A percentile compares a stretch with the other conserved stretches of the same genome.
Evolutionary conservation across 2,329 filamentous ascomycete genomes (phyloP).

Genomic region (Fusarium duplospermum): DNA sequence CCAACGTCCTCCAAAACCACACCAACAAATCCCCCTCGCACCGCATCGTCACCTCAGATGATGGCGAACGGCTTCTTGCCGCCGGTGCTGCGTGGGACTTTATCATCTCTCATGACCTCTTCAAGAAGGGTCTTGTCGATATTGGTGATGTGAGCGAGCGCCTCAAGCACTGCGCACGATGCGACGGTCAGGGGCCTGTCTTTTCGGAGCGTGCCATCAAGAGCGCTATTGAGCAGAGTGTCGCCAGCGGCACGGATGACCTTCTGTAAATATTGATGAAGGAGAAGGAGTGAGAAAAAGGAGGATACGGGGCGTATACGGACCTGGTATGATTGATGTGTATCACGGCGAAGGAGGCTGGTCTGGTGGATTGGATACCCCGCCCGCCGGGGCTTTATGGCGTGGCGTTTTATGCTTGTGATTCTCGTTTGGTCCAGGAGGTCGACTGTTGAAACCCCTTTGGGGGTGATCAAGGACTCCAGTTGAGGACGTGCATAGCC

Average conservation of each 20-base stretch:
- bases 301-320: conserved; percentile 12
- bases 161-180: conserved; percentile 79
- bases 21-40: conserved; percentile 73
- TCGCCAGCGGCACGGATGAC: conserved; percentile 81
- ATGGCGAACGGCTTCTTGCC: conserved; percentile 76
- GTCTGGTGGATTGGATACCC: conserved; percentile 40
- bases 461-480: background rate
- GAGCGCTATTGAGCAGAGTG: conserved; percentile 81
- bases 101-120: conserved; percentile 84
- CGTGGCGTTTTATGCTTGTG: conserved; percentile 42
- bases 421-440: conserved; percentile 20
- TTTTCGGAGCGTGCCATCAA: conserved; percentile 83
- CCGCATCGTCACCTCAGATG: conserved; percentile 73
- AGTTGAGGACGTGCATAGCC: background rate
- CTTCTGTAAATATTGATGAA: conserved; percentile 57
- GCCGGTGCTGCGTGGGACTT: conserved; percentile 89
- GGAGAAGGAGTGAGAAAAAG: conserved; percentile 1
- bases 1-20: conserved; percentile 70
- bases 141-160: conserved; percentile 83
- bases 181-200: conserved; percentile 88
- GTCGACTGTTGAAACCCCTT: conserved; percentile 5
- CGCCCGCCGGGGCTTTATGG: conserved; percentile 43
- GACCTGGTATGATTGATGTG: conserved; percentile 42
- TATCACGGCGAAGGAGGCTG: conserved; percentile 32
- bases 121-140: conserved; percentile 81